These are phyloP conservation scores for Porphyrellus sp. DNA, from an alignment of 1,284 basidiomycete genomes.

Conservation along the genomic window DNA sequence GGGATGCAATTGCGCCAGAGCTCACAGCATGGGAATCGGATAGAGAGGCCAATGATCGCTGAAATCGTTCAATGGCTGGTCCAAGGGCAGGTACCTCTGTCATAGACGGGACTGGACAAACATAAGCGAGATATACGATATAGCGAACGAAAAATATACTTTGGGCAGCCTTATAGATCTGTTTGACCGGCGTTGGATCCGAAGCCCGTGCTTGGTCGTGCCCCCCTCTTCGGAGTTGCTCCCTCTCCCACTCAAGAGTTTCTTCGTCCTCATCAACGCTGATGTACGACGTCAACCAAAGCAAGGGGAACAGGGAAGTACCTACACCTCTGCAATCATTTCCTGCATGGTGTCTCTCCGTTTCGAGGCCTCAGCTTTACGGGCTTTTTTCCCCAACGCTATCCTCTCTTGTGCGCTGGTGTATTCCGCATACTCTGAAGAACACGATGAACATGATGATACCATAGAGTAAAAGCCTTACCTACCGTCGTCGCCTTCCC, in stretches of 20 bases:
- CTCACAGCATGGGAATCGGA: conserved; percentile 70
- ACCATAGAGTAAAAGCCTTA: conserved; percentile 8
- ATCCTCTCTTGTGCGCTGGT: conserved; percentile 87
- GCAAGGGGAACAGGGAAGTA: conserved; percentile 16
- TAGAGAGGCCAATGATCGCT: conserved; percentile 63
- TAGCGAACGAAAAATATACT: conserved; percentile 49
- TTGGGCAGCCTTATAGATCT: conserved; percentile 68
- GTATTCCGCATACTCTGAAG: conserved; percentile 80
- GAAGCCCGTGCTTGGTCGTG: conserved; percentile 36
- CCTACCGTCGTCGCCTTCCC: conserved; percentile 89
- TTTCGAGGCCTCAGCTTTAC: conserved; percentile 71
- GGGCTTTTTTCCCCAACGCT: conserved; percentile 82
- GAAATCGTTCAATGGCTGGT: conserved; percentile 55
- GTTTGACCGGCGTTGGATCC: conserved; percentile 40
- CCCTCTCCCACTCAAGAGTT: conserved; percentile 85
- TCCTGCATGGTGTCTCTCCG: conserved; percentile 77
- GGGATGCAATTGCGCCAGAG: conserved; percentile 54
- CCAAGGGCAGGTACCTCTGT: conserved; percentile 58
- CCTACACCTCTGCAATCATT: conserved; percentile 83
- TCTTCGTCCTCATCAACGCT: conserved; percentile 89
- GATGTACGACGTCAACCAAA: conserved; percentile 16
- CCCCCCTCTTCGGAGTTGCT: conserved; percentile 79
- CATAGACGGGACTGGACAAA: conserved; percentile 53
- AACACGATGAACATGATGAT: conserved; percentile 11
- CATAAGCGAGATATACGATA: conserved; percentile 14